These are phyloP conservation scores for Populus davidiana DNA, from an alignment of 345 rosid genomes.

Conservation along the genomic window DNA sequence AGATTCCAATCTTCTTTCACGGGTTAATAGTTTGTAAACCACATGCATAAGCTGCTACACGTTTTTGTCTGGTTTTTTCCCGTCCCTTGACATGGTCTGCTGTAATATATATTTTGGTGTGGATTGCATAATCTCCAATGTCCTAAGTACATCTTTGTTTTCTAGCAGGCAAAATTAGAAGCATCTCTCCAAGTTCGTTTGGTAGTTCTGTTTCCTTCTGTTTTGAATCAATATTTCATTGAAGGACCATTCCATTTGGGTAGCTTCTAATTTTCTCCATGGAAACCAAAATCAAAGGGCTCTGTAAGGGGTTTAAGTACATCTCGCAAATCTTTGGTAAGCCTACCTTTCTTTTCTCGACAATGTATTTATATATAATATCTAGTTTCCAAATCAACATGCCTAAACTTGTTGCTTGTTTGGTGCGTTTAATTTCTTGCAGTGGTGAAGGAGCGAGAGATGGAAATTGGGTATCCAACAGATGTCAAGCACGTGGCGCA, in stretches of 20 bases:
- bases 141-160: slow-evolving; percentile 17
- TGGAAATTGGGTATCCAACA: slow-evolving; percentile 91
- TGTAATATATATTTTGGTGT: background rate
- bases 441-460: slow-evolving; percentile 72
- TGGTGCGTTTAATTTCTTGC: slow-evolving; percentile 6
- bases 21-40: slow-evolving; percentile 29
- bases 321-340: slow-evolving; percentile 84
- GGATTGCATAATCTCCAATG: background rate
- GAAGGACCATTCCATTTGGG: background rate
- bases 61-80: slow-evolving; percentile 10
- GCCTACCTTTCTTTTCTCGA: slow-evolving; percentile 1
- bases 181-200: slow-evolving; percentile 9
- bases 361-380: background rate
- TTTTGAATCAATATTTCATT: slow-evolving; percentile 7
- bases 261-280: slow-evolving; percentile 32
- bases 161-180: slow-evolving; percentile 25
- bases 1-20: slow-evolving; percentile 43
- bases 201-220: slow-evolving; percentile 5
- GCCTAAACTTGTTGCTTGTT: background rate
- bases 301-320: slow-evolving; percentile 82
- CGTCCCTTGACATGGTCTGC: background rate
- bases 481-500: slow-evolving; percentile 96
- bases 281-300: slow-evolving; percentile 80
- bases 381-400: background rate
- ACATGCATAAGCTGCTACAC: slow-evolving; percentile 29